Base-by-base conservation (phyloP, 768 basidiomycete species). In the Tricholoma hemisulphureum region DNA sequence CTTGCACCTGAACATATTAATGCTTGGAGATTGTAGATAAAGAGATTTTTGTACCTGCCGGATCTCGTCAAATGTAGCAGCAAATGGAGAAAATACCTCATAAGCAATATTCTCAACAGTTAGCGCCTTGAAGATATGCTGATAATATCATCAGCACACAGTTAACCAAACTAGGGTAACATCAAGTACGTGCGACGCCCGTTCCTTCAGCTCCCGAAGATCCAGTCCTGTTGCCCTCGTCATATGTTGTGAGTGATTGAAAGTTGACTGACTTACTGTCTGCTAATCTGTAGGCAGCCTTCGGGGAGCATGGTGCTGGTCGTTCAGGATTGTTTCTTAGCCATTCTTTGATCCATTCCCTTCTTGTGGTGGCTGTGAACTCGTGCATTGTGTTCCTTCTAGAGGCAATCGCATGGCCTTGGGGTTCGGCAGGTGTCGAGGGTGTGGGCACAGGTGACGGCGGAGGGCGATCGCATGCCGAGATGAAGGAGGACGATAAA, bases 51-150 rank as follows among this genome's bases (percentile, higher is more conserved):
- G 49, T 49, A 84, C 88, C 80, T 88, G 90, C 52, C 92, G 79
- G 24, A 95, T 85, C 43, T 90, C 87, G 53, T 88, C 86, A 63
- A 91, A 94, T 0, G 86, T 84, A 5, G 88, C 88, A 5, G 90
- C 86, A 73, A 95, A 94, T 0, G 87, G 84, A 10, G 89, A 91
- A 67, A 95, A 95, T 34, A 89, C 86, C 68, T 95, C 93, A 62
- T 88, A 86, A 2, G 89, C 87, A 52, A 94, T 88, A 69, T 93
- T 95, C 13, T 88, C 83, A 11, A 89, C 83, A 0, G 85, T 86
- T 45, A 95, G 80, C 0, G 85, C 86, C 59, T 84, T 87, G 61
- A 85, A 75, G 45, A 95, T 94, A 68, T 93, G 87, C 83, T 91
- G 43, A 52, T 6, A 20, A 55, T 7, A 32, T n/a, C 23, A 8